Evolutionary conservation across 1,284 basidiomycete genomes (phyloP).

Genomic region (Ganoderma multipileum): DNA sequence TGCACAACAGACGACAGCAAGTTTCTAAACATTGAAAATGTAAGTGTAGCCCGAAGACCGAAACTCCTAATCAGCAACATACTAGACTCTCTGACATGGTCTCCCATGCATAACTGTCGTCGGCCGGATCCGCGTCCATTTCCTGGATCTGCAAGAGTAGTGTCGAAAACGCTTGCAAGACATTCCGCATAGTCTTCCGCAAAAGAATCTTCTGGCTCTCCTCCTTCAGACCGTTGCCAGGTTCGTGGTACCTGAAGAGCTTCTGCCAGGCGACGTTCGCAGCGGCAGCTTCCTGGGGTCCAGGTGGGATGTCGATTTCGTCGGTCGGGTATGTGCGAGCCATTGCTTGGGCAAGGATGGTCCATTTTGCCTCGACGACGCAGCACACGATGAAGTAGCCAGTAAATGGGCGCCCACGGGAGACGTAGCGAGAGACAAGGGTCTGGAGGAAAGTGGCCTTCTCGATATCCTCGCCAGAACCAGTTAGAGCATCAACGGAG

Average conservation of each 20-base stretch:
- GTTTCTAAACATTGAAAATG: constrained; percentile 65
- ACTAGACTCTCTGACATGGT: constrained; percentile 86
- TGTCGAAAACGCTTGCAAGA: constrained; percentile 78
- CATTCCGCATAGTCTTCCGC: constrained; percentile 58
- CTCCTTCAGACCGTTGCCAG: constrained; percentile 47
- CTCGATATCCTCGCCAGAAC: constrained; percentile 58
- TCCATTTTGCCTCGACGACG: constrained; percentile 85
- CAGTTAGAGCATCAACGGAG: constrained; percentile 64
- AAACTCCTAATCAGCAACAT: neutral
- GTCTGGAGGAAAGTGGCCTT: constrained; percentile 67
- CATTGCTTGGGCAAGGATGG: constrained; percentile 80
- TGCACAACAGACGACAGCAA: constrained; percentile 85
- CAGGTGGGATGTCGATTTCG: constrained; percentile 40
- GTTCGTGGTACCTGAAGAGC: constrained; percentile 60
- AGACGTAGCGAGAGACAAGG: constrained; percentile 80
- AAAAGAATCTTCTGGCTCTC: constrained; percentile 52
- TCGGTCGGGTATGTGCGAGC: constrained; percentile 47
- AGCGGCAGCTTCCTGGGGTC: constrained; percentile 73
- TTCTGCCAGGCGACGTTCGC: constrained; percentile 83
- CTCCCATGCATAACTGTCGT: constrained; percentile 88
- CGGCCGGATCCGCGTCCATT: constrained; percentile 77
- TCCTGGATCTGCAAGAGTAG: constrained; percentile 78
- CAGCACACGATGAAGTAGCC: constrained; percentile 91
- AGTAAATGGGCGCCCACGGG: constrained; percentile 78
- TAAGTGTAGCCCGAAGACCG: neutral